phyloP scores from a whole-genome alignment of 225 moss, liverwort and hornwort genomes.

The Pseudoscleropodium purum region DNA sequence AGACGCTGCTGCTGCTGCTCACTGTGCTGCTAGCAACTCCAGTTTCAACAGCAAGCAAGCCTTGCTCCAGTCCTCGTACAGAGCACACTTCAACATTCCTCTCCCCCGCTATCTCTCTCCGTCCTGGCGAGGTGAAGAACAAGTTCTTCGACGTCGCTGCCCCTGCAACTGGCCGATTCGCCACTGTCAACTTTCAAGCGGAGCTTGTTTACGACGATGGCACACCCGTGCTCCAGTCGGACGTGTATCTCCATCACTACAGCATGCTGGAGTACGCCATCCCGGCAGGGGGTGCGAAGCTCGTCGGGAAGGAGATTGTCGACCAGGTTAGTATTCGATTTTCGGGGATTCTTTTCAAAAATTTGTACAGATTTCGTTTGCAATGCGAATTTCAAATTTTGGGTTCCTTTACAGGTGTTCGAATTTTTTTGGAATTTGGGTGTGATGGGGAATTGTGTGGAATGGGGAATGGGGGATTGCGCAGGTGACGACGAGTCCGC shows the following conservation, averaged over 20 bases:
- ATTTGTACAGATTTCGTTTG: background rate
- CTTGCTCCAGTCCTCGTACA: background rate
- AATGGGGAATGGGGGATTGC: background rate
- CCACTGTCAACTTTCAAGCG: slow-evolving; percentile 17
- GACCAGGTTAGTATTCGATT: background rate
- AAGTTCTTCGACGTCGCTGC: slow-evolving; percentile 2
- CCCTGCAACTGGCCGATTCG: slow-evolving; percentile 8
- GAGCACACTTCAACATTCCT: background rate
- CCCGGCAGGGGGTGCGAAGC: background rate
- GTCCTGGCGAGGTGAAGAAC: slow-evolving; percentile 29
- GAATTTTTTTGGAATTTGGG: background rate
- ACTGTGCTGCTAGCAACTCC: background rate
- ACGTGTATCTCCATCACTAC: slow-evolving; percentile 37
- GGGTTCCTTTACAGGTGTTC: background rate
- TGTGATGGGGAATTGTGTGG: background rate
- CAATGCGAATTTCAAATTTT: background rate
- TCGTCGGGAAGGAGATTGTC: background rate
- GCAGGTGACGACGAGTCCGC: background rate
- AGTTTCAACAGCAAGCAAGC: background rate
- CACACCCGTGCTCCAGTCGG: slow-evolving; percentile 4
- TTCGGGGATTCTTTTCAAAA: background rate
- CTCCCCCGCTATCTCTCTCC: background rate
- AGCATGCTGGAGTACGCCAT: slow-evolving; percentile 10
- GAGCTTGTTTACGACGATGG: slow-evolving; percentile 27
- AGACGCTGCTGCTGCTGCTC: background rate